Conservation (phyloP, 768 basidiomycete species). For the Xanthoconium purpureum region DNA sequence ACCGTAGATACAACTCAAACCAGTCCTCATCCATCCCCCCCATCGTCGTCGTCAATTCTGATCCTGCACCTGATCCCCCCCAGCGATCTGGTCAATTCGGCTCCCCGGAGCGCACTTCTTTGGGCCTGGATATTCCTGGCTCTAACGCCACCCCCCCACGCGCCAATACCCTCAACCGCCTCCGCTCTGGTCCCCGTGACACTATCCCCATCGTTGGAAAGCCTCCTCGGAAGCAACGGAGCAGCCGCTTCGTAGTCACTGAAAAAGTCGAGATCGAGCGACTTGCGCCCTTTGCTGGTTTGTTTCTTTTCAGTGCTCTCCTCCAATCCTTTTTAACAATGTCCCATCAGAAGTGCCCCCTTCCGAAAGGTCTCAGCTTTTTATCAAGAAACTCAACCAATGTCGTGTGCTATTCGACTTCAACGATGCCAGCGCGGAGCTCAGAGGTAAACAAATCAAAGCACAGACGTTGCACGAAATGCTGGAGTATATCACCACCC, state of each 20-base stretch:
- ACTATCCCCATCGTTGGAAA: slow-evolving; percentile 96
- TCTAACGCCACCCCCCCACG: slow-evolving; percentile 58
- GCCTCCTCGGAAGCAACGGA: slow-evolving; percentile 95
- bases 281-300: slow-evolving; percentile 86
- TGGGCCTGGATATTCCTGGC: slow-evolving; percentile 45
- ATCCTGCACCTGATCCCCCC: slow-evolving; percentile 48
- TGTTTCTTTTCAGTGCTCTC: slow-evolving; percentile 5
- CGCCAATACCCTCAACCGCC: slow-evolving; percentile 64
- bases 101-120: slow-evolving; percentile 47
- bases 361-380: slow-evolving; percentile 84
- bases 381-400: slow-evolving; percentile 92
- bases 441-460: slow-evolving; percentile 98
- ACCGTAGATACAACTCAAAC: slow-evolving; percentile 52
- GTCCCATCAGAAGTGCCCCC: slow-evolving; percentile 71
- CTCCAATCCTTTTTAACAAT: slow-evolving; percentile 3
- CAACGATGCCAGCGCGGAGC: slow-evolving; percentile 93
- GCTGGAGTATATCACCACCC: slow-evolving; percentile 98
- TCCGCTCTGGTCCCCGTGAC: slow-evolving; percentile 85
- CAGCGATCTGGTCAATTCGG: slow-evolving; percentile 42
- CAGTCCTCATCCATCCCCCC: slow-evolving; percentile 62
- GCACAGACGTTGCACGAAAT: slow-evolving; percentile 97
- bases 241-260: slow-evolving; percentile 92
- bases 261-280: slow-evolving; percentile 97
- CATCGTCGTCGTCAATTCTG: slow-evolving; percentile 84
- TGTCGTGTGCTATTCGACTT: slow-evolving; percentile 98